Evolutionary conservation across 106 monocot species (phyloP).

Genomic region (Apostasia ramifera): DNA sequence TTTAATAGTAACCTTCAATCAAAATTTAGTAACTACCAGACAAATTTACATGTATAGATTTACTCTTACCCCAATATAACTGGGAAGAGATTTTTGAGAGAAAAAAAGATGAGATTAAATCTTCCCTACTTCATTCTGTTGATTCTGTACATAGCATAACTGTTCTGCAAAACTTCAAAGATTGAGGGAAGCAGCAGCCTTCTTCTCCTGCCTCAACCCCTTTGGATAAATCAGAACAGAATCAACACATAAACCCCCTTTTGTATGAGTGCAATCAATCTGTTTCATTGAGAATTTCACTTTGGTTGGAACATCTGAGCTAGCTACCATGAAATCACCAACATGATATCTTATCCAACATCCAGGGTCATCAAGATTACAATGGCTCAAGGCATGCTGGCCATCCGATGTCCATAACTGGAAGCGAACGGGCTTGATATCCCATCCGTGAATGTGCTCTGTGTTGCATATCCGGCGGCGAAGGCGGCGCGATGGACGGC

Average conservation of each 20-base stretch:
- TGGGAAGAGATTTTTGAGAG: neutral
- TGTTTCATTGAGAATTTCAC: slow-evolving; percentile 56
- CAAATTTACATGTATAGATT: slow-evolving; percentile 3
- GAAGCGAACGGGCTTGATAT: slow-evolving; percentile 36
- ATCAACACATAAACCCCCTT: slow-evolving; percentile 54
- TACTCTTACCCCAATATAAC: neutral
- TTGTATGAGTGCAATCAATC: slow-evolving; percentile 59
- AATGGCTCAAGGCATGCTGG: slow-evolving; percentile 30
- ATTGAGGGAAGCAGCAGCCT: neutral
- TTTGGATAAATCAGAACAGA: slow-evolving; percentile 47
- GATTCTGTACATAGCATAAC: neutral
- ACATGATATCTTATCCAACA: slow-evolving; percentile 34
- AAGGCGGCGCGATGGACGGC: slow-evolving; percentile 23
- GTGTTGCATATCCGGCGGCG: slow-evolving; percentile 25
- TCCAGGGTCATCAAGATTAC: slow-evolving; percentile 24
- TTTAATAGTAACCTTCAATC: no score
- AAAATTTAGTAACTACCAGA: no score
- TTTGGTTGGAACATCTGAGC: slow-evolving; percentile 14
- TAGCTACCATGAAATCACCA: slow-evolving; percentile 35
- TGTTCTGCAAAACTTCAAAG: slow-evolving; percentile 1
- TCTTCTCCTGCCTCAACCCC: slow-evolving; percentile 11
- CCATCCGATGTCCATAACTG: slow-evolving; percentile 42
- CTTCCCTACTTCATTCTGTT: neutral
- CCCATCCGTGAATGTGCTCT: slow-evolving; percentile 46
- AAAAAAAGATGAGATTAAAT: neutral